Base-by-base conservation (phyloP, 2,329 filamentous ascomycete species). In the Cytospora leucostoma region DNA sequence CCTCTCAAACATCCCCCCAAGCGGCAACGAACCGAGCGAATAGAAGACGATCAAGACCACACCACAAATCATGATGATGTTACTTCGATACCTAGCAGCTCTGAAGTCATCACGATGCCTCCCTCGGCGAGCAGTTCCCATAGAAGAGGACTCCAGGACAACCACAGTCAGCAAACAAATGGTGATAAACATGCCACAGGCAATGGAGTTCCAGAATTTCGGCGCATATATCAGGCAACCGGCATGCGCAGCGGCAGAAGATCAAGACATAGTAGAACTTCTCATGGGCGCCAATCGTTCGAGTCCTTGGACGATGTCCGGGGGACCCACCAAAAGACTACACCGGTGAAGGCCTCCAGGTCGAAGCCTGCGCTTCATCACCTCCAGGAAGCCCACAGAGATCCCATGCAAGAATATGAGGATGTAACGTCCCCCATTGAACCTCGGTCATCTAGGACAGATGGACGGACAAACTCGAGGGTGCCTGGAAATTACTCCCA, bases 401-500 rank as follows among this genome's bases (percentile, higher is more conserved):
- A 66, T 27, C 53, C 33, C n/a, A 61, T 66, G 10, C 61, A 66
- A 10, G 57, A 64, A 35, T 54, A 64, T 10, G 61, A 51, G 10
- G 56, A 51, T 1, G 12, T 40, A 21, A 38, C 44, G 13, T 5
- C n/a, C 15, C 21, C 21, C 13, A 38, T 35, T 15, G 44, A 11
- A 56, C 2, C 38, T 21, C 56, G 35, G 12, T 37, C 40, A 27
- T 33, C 40, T 10, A 34, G 35, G 38, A 19, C 38, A n/a, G 53
- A 59, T 7, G 44, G 19, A n/a, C 55, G 53, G 15, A 13, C 15
- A 7, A 21, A 10, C 34, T 17, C 33, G 50, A 63, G 32, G 38
- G 51, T n/a, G 35, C 33, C 19, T 7, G 17, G 21, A n/a, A 47
- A 40, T 13, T 3, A 8, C 12, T 15, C 3, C 10, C 59, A 59